A percentile compares a stretch with the other conserved stretches of the same genome.
Evolutionary conservation across 129 eudicot species (phyloP).

Genomic region (Flaveria linearis): DNA sequence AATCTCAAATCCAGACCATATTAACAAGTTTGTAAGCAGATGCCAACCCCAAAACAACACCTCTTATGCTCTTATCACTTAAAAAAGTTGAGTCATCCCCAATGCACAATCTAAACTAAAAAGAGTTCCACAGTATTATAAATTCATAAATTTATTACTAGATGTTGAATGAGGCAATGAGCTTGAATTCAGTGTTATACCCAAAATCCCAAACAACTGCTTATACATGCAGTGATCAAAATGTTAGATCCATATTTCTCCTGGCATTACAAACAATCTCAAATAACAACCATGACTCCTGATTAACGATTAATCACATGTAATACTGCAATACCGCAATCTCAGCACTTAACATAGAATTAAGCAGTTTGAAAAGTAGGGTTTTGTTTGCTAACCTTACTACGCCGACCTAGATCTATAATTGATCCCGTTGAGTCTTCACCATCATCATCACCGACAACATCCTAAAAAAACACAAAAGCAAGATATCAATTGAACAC

Average conservation of each 20-base stretch:
- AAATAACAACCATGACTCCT: too few species aligned
- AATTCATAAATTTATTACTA: too few species aligned
- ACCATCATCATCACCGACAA: slow-evolving; percentile 31
- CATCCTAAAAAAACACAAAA: slow-evolving; percentile 29
- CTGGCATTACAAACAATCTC: too few species aligned
- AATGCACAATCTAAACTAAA: neutral
- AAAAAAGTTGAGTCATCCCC: neutral
- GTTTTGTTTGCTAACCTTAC: slow-evolving; percentile 48
- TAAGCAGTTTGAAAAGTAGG: neutral
- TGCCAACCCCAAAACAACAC: neutral
- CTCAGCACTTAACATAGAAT: neutral
- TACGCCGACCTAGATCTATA: slow-evolving; percentile 74
- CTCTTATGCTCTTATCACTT: neutral
- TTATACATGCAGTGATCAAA: too few species aligned
- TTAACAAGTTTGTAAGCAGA: too few species aligned
- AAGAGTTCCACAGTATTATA: neutral
- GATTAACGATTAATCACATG: too few species aligned
- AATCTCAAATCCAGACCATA: neutral
- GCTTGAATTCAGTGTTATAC: neutral
- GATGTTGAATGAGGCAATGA: too few species aligned
- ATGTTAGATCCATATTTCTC: too few species aligned
- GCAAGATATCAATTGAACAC: too few species aligned
- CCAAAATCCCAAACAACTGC: too few species aligned
- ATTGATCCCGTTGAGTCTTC: slow-evolving; percentile 36
- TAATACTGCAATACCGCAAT: too few species aligned